Conservation (phyloP, 1,139 yeast species). For the Geotrichum phurueaensis region DNA sequence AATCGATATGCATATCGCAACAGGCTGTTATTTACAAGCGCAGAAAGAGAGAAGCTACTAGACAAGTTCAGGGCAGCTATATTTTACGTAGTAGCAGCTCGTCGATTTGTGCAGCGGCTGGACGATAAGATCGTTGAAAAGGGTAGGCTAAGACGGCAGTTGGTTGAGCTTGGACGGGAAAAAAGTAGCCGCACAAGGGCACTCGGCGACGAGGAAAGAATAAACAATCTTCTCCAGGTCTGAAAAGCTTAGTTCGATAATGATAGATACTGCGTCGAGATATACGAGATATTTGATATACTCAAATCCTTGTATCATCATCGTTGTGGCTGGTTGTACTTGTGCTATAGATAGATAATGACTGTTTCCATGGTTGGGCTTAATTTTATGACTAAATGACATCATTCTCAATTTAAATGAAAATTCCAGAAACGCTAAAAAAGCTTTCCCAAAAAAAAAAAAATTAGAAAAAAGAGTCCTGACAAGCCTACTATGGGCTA, state of each 20-base stretch:
- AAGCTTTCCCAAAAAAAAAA: not conserved
- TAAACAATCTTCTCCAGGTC: not conserved
- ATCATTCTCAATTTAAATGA: not conserved
- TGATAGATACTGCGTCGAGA: not conserved
- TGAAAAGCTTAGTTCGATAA: not conserved
- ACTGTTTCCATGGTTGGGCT: not conserved
- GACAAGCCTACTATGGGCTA: not conserved
- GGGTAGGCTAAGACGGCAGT: not conserved
- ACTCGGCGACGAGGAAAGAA: not conserved
- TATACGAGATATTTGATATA: not conserved
- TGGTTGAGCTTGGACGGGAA: constrained; percentile 5
- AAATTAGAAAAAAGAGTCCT: not conserved
- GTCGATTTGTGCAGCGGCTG: constrained; percentile 3
- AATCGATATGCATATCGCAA: not conserved
- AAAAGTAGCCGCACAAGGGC: not conserved
- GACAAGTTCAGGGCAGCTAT: constrained; percentile 5
- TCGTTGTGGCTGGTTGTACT: not conserved
- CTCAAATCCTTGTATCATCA: not conserved
- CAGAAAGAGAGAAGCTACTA: not conserved
- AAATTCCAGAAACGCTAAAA: not conserved
- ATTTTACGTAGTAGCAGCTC: constrained; percentile 11
- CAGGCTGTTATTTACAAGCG: not conserved
- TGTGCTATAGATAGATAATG: not conserved
- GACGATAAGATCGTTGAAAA: constrained; percentile 7
- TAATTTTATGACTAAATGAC: not conserved